phyloP scores from a whole-genome alignment of 768 basidiomycete species.

The Sporobolomyces phaffii region DNA sequence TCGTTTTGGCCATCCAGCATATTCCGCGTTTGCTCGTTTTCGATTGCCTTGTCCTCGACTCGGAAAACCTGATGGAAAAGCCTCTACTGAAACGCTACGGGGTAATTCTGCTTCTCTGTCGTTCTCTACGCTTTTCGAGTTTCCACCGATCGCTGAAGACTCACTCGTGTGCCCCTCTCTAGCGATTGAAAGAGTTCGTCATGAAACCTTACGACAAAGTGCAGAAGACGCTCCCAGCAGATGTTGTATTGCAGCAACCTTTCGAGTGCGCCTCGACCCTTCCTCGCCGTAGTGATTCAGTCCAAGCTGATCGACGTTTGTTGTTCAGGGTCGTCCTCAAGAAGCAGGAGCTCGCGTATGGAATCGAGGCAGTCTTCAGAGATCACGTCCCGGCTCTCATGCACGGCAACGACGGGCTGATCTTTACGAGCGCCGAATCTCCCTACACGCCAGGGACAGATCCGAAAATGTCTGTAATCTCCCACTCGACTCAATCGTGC shows the following conservation, averaged over 20 bases:
- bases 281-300: not conserved
- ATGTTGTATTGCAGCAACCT: conserved; percentile 60
- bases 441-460: conserved; percentile 80
- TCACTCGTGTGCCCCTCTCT: not conserved
- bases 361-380: conserved; percentile 74
- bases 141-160: too few species aligned
- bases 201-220: conserved; percentile 70
- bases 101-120: conserved; percentile 53
- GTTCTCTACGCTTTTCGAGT: not conserved
- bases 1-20: conserved; percentile 61
- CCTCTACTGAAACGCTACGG: conserved; percentile 82
- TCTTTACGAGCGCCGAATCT: conserved; percentile 85
- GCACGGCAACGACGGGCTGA: conserved; percentile 91
- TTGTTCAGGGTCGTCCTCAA: conserved; percentile 79
- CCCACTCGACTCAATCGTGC: too few species aligned
- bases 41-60: conserved; percentile 82
- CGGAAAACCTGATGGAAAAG: conserved; percentile 77
- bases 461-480: conserved; percentile 64
- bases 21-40: conserved; percentile 78
- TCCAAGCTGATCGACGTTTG: not conserved
- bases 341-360: conserved; percentile 77
- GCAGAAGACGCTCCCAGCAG: conserved; percentile 59
- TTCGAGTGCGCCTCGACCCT: conserved; percentile 64
- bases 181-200: conserved; percentile 78
- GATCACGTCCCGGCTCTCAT: conserved; percentile 76